A percentile compares a stretch with the other conserved stretches of the same genome.
phyloP scores from a whole-genome alignment of 116 monocot species.

The Papilionanthe hybrid region DNA sequence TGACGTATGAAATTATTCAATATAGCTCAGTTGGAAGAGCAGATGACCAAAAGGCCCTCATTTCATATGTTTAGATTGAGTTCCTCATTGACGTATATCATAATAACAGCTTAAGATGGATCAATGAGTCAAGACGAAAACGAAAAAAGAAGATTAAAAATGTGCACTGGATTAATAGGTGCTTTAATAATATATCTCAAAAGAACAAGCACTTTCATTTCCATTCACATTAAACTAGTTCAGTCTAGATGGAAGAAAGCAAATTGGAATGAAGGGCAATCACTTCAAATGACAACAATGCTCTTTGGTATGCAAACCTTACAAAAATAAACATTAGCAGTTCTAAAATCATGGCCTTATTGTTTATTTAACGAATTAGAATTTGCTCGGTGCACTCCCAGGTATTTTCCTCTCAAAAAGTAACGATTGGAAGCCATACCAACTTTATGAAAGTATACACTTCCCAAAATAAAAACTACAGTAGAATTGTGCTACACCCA shows the following conservation, averaged over 20 bases:
- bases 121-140: neutral
- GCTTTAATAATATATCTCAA: neutral
- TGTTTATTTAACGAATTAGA: neutral
- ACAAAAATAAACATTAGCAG: no score
- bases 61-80: neutral
- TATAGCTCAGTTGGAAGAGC: neutral
- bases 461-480: no score
- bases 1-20: neutral
- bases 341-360: neutral
- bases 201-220: neutral
- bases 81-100: neutral
- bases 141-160: conserved; percentile 1
- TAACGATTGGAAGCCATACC: neutral
- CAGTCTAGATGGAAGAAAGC: neutral
- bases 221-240: neutral
- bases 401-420: neutral
- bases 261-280: neutral
- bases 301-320: no score
- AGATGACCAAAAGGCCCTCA: neutral
- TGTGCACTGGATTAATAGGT: neutral
- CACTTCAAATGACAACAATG: neutral
- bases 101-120: neutral
- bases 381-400: neutral
- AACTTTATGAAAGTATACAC: no score
- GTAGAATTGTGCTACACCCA: neutral